Base-by-base conservation (phyloP, 768 basidiomycete species). In the Lentinula boryana region DNA sequence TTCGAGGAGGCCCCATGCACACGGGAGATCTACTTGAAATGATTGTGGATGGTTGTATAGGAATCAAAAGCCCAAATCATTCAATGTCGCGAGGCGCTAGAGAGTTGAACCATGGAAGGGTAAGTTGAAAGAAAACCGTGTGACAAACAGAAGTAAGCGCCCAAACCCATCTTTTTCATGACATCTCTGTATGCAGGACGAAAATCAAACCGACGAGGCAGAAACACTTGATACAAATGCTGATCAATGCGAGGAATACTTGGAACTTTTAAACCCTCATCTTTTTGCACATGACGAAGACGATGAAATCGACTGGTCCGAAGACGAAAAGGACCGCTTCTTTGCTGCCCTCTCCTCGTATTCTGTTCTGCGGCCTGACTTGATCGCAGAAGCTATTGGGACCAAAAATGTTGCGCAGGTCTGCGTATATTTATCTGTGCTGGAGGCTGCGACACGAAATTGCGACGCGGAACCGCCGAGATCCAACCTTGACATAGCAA, bases 341-440 rank as follows among this genome's bases (percentile, higher is more conserved):
- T 94, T 93, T 70, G 87, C 83, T 69, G 86, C 81, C 0, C 70
- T 94, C 21, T 72, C 80, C 31, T 69, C 85, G 1, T 75, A 89
- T 71, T 93, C 91, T 18, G 80, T 88, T 27, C 77, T 88, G 46
- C 75, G 90, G 21, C 88, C 91, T 0, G 93, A 94, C 70, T 79
- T 93, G 51, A 87, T 95, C 54, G 84, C 90, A 0, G 77, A 74
- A 5, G 80, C 80, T 53, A 74, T 93, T n/a, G 76, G 77, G 61
- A 85, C 87, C 21, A 91, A 88, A 73, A 82, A 77, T 13, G 76
- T 81, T 8, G 71, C 81, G 54, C 89, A 94, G 61, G 87, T 94
- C 18, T 84, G 82, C 62, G 71, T 79, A 31, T 93, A 91, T 67
- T 71, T 94, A 63, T 77, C 84, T 36, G 63, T 76, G 16, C 75